Percentiles rank a stretch among this genome's conserved stretches.
phyloP scores from a whole-genome alignment of 116 monocot genomes.

The Phalaenopsis hybrid region DNA sequence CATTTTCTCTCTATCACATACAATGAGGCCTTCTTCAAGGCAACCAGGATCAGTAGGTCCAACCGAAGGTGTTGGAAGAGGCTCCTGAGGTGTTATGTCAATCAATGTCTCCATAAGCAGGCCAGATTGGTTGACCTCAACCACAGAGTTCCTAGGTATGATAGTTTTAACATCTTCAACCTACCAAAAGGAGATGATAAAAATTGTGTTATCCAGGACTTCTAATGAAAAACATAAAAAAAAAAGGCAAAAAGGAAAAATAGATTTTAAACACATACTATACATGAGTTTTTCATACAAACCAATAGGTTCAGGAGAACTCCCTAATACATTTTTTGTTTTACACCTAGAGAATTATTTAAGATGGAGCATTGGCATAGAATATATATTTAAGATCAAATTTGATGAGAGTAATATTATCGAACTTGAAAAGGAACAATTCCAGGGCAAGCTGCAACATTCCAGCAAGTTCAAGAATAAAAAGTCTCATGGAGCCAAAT shows the following conservation, averaged over 20 bases:
- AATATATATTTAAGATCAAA: too few relatives aligned
- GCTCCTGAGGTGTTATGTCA: constrained; percentile 88
- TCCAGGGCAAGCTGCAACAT: not conserved
- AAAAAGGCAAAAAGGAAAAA: too few relatives aligned
- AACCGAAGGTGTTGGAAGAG: constrained; percentile 71
- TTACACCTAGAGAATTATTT: too few relatives aligned
- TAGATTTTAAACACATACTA: too few relatives aligned
- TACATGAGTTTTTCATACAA: too few relatives aligned
- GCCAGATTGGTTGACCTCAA: constrained; percentile 97
- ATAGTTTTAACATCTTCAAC: constrained; percentile 88
- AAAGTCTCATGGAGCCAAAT: not conserved
- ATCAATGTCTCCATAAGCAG: constrained; percentile 96
- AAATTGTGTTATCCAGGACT: not conserved
- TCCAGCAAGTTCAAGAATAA: not conserved
- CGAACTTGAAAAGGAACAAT: too few relatives aligned
- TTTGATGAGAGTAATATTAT: too few relatives aligned
- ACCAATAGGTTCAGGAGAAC: too few relatives aligned
- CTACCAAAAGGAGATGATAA: constrained; percentile 26
- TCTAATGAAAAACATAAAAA: too few relatives aligned
- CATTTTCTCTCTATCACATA: constrained; percentile 80
- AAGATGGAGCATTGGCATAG: too few relatives aligned
- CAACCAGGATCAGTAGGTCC: constrained; percentile 75
- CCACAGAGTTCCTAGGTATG: constrained; percentile 75
- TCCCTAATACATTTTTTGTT: too few relatives aligned
- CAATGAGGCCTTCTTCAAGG: constrained; percentile 74